Conservation (phyloP, 2,329 filamentous ascomycete species). For the Penicillium crustosum region DNA sequence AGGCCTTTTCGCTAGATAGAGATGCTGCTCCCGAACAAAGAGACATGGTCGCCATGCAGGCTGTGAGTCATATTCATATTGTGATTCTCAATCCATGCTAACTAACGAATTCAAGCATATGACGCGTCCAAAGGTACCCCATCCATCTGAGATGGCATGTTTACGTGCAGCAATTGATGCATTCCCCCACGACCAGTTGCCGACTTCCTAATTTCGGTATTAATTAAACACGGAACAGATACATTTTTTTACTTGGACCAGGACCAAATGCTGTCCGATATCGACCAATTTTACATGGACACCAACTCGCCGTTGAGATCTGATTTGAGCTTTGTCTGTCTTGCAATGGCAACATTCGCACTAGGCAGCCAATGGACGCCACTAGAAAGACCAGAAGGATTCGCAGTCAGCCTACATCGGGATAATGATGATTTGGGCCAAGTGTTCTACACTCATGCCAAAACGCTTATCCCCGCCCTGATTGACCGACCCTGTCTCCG, state of each 20-base stretch:
- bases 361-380: slow-evolving; percentile 39
- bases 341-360: slow-evolving; percentile 23
- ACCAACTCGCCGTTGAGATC: slow-evolving; percentile 8
- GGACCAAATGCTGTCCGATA: slow-evolving; percentile 12
- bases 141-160: slow-evolving; percentile 9
- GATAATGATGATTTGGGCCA: slow-evolving; percentile 29
- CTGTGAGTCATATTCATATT: slow-evolving; percentile 4
- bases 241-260: slow-evolving; percentile 25
- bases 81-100: not conserved
- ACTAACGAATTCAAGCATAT: slow-evolving; percentile 5
- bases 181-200: slow-evolving; percentile 17
- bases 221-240: slow-evolving; percentile 22
- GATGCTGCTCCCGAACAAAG: slow-evolving; percentile 7
- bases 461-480: slow-evolving; percentile 34
- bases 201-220: slow-evolving; percentile 19
- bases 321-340: slow-evolving; percentile 19
- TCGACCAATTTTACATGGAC: slow-evolving; percentile 18
- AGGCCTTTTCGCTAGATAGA: slow-evolving; percentile 18
- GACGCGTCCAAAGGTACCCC: slow-evolving; percentile 4
- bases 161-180: slow-evolving; percentile 10
- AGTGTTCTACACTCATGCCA: slow-evolving; percentile 33
- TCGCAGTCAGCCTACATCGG: not conserved
- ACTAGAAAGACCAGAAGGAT: slow-evolving; percentile 27
- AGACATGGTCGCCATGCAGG: slow-evolving; percentile 18
- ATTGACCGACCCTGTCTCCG: slow-evolving; percentile 35